Conservation (phyloP, 441 rosid genomes). For the Biscutella laevigata region DNA sequence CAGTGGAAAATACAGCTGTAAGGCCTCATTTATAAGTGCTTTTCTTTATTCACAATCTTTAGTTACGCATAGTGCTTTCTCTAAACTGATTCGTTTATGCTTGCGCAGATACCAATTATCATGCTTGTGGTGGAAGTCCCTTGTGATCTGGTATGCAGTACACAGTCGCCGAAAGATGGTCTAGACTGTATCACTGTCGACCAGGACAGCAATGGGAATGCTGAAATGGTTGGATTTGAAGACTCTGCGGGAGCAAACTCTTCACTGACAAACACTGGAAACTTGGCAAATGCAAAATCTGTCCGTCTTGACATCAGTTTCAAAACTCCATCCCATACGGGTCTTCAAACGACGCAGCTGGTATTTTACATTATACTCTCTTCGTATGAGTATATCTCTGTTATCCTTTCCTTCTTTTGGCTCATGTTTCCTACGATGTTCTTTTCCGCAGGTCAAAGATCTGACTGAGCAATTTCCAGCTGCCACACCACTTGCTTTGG, state of each 20-base stretch:
- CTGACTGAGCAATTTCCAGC: conserved; percentile 94
- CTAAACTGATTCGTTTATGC: conserved; percentile 20
- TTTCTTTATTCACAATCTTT: conserved; percentile 18
- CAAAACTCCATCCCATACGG: conserved; percentile 90
- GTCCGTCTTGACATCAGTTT: conserved; percentile 91
- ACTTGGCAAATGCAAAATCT: conserved; percentile 48
- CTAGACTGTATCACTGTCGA: conserved; percentile 33
- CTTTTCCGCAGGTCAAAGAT: conserved; percentile 62
- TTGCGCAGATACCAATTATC: conserved; percentile 78
- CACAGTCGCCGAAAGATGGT: conserved; percentile 62
- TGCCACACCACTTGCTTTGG: conserved; percentile 90
- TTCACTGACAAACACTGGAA: conserved; percentile 30
- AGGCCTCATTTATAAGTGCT: conserved; percentile 22
- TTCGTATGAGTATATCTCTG: conserved; percentile 1
- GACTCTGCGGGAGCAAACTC: conserved; percentile 43
- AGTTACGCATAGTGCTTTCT: conserved; percentile 20
- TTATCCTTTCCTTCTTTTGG: conserved; percentile 2
- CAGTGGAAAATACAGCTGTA: conserved; percentile 98
- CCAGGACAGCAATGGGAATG: conserved; percentile 33
- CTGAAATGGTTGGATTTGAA: conserved; percentile 43
- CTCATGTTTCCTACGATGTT: conserved; percentile 15
- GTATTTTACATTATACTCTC: conserved; percentile 29
- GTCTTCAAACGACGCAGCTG: conserved; percentile 90
- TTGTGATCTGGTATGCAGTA: conserved; percentile 54
- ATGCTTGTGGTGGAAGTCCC: conserved; percentile 98